Evolutionary conservation across 805 yeast genomes (phyloP).

Genomic region (Tetrapisispora taiwanensis): DNA sequence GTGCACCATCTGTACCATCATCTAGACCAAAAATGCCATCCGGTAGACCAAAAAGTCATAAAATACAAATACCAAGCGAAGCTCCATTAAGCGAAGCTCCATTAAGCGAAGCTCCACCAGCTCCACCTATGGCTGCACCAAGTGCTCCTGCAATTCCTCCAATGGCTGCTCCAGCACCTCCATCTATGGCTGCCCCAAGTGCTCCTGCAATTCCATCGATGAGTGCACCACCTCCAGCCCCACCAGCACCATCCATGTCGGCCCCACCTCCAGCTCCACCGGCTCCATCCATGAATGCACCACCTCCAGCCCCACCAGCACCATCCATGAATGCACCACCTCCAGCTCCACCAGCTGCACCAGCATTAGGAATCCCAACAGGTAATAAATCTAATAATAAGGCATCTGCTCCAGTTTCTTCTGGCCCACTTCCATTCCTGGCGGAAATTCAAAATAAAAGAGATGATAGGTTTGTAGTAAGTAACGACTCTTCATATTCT

Average conservation of each 20-base stretch:
- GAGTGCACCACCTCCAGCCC: conserved; percentile 7
- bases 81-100: conserved; percentile 1
- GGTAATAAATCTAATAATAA: conserved; percentile 19
- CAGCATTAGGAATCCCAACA: conserved; percentile 19
- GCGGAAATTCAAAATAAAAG: conserved; percentile 42
- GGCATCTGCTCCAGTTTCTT: conserved; percentile 14
- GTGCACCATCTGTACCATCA: conserved; percentile 5
- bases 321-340: conserved; percentile 17
- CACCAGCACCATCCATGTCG: conserved; percentile 12
- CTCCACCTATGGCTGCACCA: neutral
- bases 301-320: conserved; percentile 16
- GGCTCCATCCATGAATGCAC: conserved; percentile 10
- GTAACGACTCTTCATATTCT: conserved; percentile 24
- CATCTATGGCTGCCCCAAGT: conserved; percentile 22
- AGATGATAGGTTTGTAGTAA: conserved; percentile 38
- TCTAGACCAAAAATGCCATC: conserved; percentile 10
- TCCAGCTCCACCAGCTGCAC: conserved; percentile 7
- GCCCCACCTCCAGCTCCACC: conserved; percentile 12
- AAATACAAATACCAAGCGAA: conserved; percentile 4
- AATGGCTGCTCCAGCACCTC: conserved; percentile 10
- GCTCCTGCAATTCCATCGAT: conserved; percentile 24
- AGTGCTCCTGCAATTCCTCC: conserved; percentile 13
- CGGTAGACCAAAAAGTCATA: conserved; percentile 12
- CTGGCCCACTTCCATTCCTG: conserved; percentile 40
- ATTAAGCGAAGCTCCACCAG: conserved; percentile 3